Base-by-base conservation (phyloP, 768 basidiomycete genomes). In the Rhodosporidiobolus sp. region DNA sequence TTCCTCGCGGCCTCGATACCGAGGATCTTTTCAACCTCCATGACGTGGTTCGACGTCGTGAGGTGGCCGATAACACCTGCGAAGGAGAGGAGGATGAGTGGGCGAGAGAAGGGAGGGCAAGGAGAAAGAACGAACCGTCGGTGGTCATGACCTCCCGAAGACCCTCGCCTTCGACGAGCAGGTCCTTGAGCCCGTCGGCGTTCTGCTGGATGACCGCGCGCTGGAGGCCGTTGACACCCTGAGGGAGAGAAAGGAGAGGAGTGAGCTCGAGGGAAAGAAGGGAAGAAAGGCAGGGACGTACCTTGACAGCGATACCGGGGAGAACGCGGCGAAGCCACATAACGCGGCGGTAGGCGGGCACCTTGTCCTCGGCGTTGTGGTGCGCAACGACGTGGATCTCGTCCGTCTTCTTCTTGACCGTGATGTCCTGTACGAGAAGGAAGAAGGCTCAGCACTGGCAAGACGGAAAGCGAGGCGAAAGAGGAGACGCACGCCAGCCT, bases 131-230 rank as follows among this genome's bases (percentile, higher is more conserved):
- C 81, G 49, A 57, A 92, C 94, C 95, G 83, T 96, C 94, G 1
- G 93, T 95, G 34, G 87, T 89, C 96, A 99, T 99, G 79, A 96
- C 95, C 78, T 91, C 90, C 77, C 94, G 90, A 67, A 99, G 83
- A 24, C 96, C 96, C 81, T 98, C 94, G 16, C 96, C 96, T 84
- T 98, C 95, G 2, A 98, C 94, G 14, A 99, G 86, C 17, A 99
- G 82, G 79, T 95, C 91, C 80, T 95, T 93, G 65, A 92, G 89
- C 48, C 90, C 87, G 75, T 92, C 90, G 64, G 94, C 92, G 80
- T 94, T 93, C 82, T 94, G 92, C 77, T 93, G 93, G 81, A 99
- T 98, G 78, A 99, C 88, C 3, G 95, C 96, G 74, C 96, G 88
- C 69, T 91, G 87, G 70, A 97, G 90, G 4, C 88, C 87, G 0